Conservation (phyloP, 2,329 filamentous ascomycete genomes). For the Cucurbitaria berberidis region DNA sequence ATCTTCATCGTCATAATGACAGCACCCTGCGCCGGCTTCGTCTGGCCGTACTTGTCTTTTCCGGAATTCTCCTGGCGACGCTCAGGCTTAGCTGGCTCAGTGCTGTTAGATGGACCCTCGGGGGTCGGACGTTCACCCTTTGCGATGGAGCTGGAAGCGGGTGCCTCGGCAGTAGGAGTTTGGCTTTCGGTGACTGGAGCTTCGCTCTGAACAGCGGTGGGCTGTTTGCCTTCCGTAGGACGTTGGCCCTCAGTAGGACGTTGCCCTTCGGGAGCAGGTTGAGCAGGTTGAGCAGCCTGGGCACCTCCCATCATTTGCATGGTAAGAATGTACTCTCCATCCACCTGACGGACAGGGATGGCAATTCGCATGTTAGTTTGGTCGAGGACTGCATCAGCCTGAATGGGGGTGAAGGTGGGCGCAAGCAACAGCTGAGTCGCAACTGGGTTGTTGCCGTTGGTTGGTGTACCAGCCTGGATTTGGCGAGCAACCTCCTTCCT, state of each 20-base stretch:
- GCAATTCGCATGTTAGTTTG: conserved; percentile 46
- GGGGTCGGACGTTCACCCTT: conserved; percentile 11
- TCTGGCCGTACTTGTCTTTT: conserved; percentile 29
- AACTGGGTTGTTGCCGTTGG: conserved; percentile 42
- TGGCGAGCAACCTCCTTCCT: conserved; percentile 34
- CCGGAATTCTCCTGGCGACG: conserved; percentile 19
- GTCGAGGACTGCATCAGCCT: conserved; percentile 44
- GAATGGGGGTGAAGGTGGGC: conserved; percentile 46
- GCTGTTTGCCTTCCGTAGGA: conserved; percentile 10
- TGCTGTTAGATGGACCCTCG: conserved; percentile 15
- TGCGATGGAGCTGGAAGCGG: conserved; percentile 1
- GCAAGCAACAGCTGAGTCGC: conserved; percentile 42
- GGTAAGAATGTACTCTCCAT: conserved; percentile 47
- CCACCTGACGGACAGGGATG: conserved; percentile 43
- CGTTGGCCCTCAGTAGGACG: too few species aligned
- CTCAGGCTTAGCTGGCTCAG: conserved; percentile 25
- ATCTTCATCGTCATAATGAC: conserved; percentile 45
- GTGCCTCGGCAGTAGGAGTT: conserved; percentile 2
- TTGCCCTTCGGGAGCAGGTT: conserved; percentile 8
- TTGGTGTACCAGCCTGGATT: conserved; percentile 30
- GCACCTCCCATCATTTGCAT: conserved; percentile 35
- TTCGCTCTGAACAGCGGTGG: too few species aligned
- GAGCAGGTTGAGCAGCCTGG: conserved; percentile 16
- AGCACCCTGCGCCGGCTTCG: conserved; percentile 29
- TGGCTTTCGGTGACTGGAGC: not conserved